phyloP scores from a whole-genome alignment of 805 yeast species.

The Saturnispora sanitii region DNA sequence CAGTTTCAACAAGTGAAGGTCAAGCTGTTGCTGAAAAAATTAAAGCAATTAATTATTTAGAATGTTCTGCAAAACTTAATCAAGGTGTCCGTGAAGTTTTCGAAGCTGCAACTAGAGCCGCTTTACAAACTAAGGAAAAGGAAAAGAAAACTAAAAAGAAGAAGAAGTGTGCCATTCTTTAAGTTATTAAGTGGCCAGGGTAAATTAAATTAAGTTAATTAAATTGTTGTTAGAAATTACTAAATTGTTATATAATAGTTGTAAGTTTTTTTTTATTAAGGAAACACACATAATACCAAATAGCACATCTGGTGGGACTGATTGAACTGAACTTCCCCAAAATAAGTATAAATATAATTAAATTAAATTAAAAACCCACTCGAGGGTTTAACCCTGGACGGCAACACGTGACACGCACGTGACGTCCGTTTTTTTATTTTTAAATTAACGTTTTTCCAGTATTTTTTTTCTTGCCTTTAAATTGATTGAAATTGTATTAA shows the following conservation, averaged over 20 bases:
- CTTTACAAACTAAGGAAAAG: slow-evolving; percentile 57
- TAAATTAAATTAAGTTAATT: not conserved
- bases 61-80: slow-evolving; percentile 87
- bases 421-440: not conserved
- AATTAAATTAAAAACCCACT: no score
- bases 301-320: no score
- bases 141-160: slow-evolving; percentile 46
- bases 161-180: slow-evolving; percentile 66
- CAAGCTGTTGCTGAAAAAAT: slow-evolving; percentile 81
- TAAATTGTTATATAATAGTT: not conserved
- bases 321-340: no score
- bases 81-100: slow-evolving; percentile 90
- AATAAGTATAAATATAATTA: no score
- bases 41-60: slow-evolving; percentile 78
- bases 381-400: not conserved
- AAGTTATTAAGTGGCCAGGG: slow-evolving; percentile 11
- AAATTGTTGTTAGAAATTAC: not conserved
- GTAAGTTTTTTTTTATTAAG: not conserved
- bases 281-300: no score
- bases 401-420: not conserved
- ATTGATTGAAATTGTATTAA: not conserved
- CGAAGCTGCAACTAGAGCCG: slow-evolving; percentile 87
- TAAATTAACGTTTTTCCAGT: not conserved
- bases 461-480: not conserved
- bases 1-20: slow-evolving; percentile 76